Percentiles rank a stretch among this genome's conserved stretches.
These are phyloP conservation scores for Hyaloraphidium curvatum DNA, from an alignment of 192 early-diverging fungal genomes.

Conservation along the genomic window DNA sequence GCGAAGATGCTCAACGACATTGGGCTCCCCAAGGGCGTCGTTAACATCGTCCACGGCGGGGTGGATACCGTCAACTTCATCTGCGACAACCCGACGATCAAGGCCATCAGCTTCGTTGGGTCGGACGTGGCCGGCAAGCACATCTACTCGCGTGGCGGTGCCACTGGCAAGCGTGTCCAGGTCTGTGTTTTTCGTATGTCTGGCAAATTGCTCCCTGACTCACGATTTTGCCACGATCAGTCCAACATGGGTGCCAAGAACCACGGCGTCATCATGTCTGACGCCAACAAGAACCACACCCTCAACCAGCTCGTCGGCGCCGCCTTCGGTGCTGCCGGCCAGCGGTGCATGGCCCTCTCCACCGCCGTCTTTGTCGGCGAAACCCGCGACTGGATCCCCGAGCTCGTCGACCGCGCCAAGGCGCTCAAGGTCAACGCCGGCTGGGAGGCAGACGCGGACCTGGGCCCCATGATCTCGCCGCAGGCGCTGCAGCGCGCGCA, in stretches of 20 bases:
- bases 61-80: conserved; percentile 48
- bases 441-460: conserved; percentile 63
- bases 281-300: conserved; percentile 89
- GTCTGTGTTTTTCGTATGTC: neutral
- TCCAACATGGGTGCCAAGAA: conserved; percentile 95
- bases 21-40: conserved; percentile 73
- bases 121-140: conserved; percentile 73
- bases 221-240: neutral
- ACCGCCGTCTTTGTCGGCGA: conserved; percentile 80
- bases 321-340: conserved; percentile 94
- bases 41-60: conserved; percentile 84
- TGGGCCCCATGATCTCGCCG: conserved; percentile 72
- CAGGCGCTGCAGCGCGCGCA: conserved; percentile 51
- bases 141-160: conserved; percentile 68
- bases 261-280: conserved; percentile 85
- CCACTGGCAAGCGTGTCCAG: conserved; percentile 89
- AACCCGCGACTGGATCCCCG: conserved; percentile 63
- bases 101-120: conserved; percentile 89
- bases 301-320: conserved; percentile 79
- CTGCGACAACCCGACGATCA: conserved; percentile 62
- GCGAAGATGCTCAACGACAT: conserved; percentile 52
- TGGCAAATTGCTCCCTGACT: neutral
- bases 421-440: conserved; percentile 66
- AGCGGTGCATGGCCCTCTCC: conserved; percentile 94
- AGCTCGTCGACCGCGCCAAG: conserved; percentile 71